phyloP scores from a whole-genome alignment of 306 rosid genomes.

The Albizia julibrissin region DNA sequence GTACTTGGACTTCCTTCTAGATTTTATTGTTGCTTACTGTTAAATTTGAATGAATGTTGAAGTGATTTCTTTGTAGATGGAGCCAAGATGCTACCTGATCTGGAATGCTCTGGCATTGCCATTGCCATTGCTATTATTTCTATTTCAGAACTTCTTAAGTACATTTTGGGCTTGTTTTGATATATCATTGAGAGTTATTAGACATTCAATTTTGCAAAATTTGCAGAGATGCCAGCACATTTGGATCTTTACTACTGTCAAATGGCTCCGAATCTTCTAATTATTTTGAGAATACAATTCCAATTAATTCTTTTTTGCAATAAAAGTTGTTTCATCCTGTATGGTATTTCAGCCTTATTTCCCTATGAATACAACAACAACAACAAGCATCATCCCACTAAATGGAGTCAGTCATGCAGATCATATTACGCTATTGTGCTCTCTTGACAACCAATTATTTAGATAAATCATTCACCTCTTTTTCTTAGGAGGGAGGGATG shows the following conservation, averaged over 20 bases:
- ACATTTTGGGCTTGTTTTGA: not conserved
- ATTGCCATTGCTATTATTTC: not conserved
- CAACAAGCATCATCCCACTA: too few species aligned
- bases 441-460: too few species aligned
- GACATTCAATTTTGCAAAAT: not conserved
- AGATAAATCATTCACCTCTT: not conserved
- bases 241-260: too few species aligned
- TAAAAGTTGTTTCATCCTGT: not conserved
- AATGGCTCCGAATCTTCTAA: not conserved
- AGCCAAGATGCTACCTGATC: not conserved
- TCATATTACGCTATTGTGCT: too few species aligned
- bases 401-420: too few species aligned
- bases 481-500: not conserved
- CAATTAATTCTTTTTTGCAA: not conserved
- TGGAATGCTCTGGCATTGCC: not conserved
- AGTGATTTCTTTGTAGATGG: not conserved
- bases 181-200: not conserved
- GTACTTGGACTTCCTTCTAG: not conserved
- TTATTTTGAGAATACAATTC: not conserved
- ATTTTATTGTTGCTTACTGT: not conserved
- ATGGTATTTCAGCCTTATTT: not conserved
- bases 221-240: not conserved
- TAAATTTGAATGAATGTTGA: not conserved
- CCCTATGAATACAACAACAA: not conserved
- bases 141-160: not conserved